Evolutionary conservation across 345 rosid genomes (phyloP).

Genomic region (Euclidium syriacum): DNA sequence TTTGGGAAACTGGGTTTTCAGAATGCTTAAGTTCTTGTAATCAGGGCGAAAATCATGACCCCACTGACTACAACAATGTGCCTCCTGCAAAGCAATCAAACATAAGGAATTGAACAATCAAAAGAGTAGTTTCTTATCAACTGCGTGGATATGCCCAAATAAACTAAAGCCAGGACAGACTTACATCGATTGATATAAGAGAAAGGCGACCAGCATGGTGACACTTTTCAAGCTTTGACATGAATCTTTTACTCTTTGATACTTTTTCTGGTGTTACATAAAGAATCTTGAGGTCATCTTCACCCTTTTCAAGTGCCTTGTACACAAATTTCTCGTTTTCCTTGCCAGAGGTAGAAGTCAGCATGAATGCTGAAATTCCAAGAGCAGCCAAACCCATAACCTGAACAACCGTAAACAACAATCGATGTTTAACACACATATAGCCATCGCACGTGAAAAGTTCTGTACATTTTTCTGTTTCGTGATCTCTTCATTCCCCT

Average conservation of each 20-base stretch:
- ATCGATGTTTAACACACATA: not conserved
- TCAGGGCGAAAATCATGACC: constrained; percentile 99
- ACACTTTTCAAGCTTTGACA: constrained; percentile 98
- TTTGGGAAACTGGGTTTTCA: constrained; percentile 87
- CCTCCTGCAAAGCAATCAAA: constrained; percentile 65
- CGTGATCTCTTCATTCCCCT: not conserved
- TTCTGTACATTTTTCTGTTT: not conserved
- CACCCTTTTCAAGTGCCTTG: constrained; percentile 90
- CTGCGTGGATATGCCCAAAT: not conserved
- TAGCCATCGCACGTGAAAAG: not conserved
- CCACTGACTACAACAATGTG: constrained; percentile 99
- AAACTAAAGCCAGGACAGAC: constrained; percentile 17
- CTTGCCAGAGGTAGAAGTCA: constrained; percentile 83
- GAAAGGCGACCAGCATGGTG: constrained; percentile 68
- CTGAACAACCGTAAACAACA: constrained; percentile 31
- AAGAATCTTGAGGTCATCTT: constrained; percentile 68
- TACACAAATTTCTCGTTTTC: constrained; percentile 86
- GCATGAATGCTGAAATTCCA: constrained; percentile 78
- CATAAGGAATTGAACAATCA: not conserved
- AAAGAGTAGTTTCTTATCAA: not conserved
- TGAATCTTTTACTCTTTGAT: constrained; percentile 95
- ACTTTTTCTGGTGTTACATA: constrained; percentile 95
- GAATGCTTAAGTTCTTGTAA: constrained; percentile 84
- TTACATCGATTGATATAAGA: constrained; percentile 82
- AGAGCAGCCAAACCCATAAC: constrained; percentile 89